Evolutionary conservation across 2,329 filamentous ascomycete genomes (phyloP), one percentile per base, ranked within the genome.

Genomic region (Biscogniauxia mediterranea): DNA sequence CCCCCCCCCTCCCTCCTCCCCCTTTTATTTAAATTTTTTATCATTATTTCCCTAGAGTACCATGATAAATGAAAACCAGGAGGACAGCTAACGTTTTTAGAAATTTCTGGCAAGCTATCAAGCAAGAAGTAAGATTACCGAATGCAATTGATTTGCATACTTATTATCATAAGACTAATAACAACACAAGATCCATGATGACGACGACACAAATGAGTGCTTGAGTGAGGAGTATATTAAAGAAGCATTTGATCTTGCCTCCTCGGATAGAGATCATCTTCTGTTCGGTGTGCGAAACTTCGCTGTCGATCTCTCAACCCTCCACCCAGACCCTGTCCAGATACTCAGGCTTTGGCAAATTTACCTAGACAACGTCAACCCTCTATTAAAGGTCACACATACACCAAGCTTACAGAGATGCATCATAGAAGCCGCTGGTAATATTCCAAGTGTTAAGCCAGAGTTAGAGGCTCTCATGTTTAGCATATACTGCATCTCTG

Each of bases 371-470:
- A 85, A 85, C 50, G 80, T 87, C 56, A 78, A 88, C 63, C 85
- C 85, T 0, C 64, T 88, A 2, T 71, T 87, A n/a, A 87, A 85
- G 57, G 76, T 87, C 42, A 82, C 83, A 0, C 85, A 88, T 65
- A 78, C 80, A 0, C 84, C 85, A 0, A 85, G 72, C 1, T 67
- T 87, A 0, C 85, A 88, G 62, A 65, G 69, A 1, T 78, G 77
- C 2, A 79, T 88, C 5, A 77, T 87, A 13, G 78, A 84, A 19
- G 83, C 81, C 8, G 75, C 74, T 0, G 72, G 76, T 8, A 74
- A 84, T 46, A 9, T 82, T 0, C 62, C 67, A 1, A 76, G 71
- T 17, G 73, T 84, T 9, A 66, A 66, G 2, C 71, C 77, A 0
- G 63, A 70, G 0, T 69, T 86, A 2, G 81, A 87, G 65, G 84